A percentile compares a stretch with the other conserved stretches of the same genome.
Evolutionary conservation across 768 basidiomycete genomes (phyloP).

Genomic region (Naganishia antarctica): DNA sequence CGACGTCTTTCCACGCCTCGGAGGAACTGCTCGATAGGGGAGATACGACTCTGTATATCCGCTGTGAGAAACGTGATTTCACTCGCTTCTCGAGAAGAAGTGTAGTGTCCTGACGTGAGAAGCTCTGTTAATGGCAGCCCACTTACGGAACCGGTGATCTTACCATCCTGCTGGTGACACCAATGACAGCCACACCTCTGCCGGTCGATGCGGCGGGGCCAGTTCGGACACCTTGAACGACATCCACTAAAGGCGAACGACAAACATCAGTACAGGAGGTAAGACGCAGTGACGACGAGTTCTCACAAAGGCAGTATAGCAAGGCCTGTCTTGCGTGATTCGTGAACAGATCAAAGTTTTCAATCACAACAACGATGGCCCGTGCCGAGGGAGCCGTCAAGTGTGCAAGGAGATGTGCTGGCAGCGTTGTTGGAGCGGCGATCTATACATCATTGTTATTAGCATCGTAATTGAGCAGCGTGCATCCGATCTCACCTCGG

Average conservation of each 20-base stretch:
- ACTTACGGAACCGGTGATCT: constrained; percentile 25
- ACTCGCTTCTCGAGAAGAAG: constrained; percentile 90
- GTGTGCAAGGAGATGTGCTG: constrained; percentile 55
- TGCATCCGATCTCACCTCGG: constrained; percentile 33
- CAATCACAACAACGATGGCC: constrained; percentile 77
- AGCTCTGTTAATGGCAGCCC: neutral
- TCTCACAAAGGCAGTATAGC: constrained; percentile 73
- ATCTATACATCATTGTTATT: constrained; percentile 28
- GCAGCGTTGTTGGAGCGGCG: constrained; percentile 54
- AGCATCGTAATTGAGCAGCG: too few species aligned
- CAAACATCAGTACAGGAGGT: neutral
- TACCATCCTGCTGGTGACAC: constrained; percentile 71
- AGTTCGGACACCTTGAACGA: constrained; percentile 65
- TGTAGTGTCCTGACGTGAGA: constrained; percentile 61
- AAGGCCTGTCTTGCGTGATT: constrained; percentile 85
- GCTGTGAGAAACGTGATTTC: constrained; percentile 91
- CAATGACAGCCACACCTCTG: constrained; percentile 73
- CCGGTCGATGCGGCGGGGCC: constrained; percentile 57
- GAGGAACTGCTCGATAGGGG: constrained; percentile 58
- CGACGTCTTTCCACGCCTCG: constrained; percentile 53
- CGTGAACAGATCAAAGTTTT: constrained; percentile 90
- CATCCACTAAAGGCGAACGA: constrained; percentile 58
- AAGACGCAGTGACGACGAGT: neutral
- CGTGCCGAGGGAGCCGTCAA: constrained; percentile 56
- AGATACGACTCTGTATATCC: constrained; percentile 73